Evolutionary conservation across 257 asterid genomes (phyloP), one percentile per base, ranked within the genome.

Genomic region (Oldenlandia corymbosa): DNA sequence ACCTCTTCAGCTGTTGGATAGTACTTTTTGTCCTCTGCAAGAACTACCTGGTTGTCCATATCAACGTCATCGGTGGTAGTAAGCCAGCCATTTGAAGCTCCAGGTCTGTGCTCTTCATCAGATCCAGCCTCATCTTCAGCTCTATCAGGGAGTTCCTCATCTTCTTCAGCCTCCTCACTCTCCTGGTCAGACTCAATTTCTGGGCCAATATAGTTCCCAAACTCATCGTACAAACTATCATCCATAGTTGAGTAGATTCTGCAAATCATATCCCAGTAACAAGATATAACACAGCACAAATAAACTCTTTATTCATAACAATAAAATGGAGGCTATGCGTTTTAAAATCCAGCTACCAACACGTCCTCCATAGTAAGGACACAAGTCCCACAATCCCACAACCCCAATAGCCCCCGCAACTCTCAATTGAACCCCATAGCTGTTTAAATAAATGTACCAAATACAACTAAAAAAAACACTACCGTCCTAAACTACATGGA

Each of bases 1-100:
- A 92, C 97, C 81, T 92, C 99, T 77, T 92, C 99, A 4, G 99
- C 97, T 18, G 99, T 89, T 0, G 97, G 99, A 72, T 92, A 92
- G 69, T 92, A 92, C 49, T 92, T 89, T 61, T 92, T 92, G 70
- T 92, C 99, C 79, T 92, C 99, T 0, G 99, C 97, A 13, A 89
- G 88, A 54, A 92, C 88, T 51, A 92, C 85, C 56, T 89, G 99
- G 61, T 81, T 83, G n/a, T 89, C 99, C 95, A 92, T 89, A 63
- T 92, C 97, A 52, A 89, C 78, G 62, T 91, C 95, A 2, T 88
- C 91, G 2, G 74, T 64, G 17, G 81, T 81, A 10, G 93, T 71
- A 14, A 92, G 72, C 99, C 96, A 87, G 47, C 97, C 97, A 65
- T 87, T 92, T 24, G 97, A 80, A 39, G 76, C 83, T 59, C 91